Evolutionary conservation across 2,329 filamentous ascomycete genomes (phyloP).

Genomic region (Neofusicoccum kwambonambiense): DNA sequence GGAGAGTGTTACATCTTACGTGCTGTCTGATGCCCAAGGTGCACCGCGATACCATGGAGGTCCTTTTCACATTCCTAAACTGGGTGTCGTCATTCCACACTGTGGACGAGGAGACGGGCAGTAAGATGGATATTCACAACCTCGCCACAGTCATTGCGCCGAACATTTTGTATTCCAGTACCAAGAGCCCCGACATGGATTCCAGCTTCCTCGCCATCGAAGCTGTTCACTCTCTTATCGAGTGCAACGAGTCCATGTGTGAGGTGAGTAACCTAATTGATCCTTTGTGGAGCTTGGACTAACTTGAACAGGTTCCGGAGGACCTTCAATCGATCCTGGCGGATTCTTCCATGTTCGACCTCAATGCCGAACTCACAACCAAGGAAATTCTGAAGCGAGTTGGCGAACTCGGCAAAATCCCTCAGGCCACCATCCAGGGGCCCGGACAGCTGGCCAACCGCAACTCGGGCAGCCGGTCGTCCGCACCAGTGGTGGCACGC

Average conservation of each 20-base stretch:
- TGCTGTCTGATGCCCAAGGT: conserved; percentile 91
- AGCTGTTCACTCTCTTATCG: conserved; percentile 86
- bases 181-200: conserved; percentile 53
- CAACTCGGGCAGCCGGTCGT: conserved; percentile 51
- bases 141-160: conserved; percentile 95
- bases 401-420: conserved; percentile 72
- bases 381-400: conserved; percentile 97
- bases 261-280: conserved; percentile 64
- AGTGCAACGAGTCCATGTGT: conserved; percentile 94
- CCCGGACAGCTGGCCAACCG: conserved; percentile 55
- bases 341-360: conserved; percentile 79
- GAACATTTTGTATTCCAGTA: conserved; percentile 79
- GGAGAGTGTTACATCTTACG: conserved; percentile 82
- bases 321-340: conserved; percentile 83
- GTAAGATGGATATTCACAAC: conserved; percentile 99
- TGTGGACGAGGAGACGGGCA: conserved; percentile 92
- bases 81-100: conserved; percentile 98
- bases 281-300: conserved; percentile 21
- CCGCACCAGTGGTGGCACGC: conserved; percentile 60
- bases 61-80: conserved; percentile 92
- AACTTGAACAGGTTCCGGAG: conserved; percentile 72
- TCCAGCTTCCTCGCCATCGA: conserved; percentile 93
- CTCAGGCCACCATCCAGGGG: conserved; percentile 54
- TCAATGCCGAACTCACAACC: conserved; percentile 82
- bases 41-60: conserved; percentile 91